Conservation (phyloP, 805 yeast species). For the Kuraishia molischiana region DNA sequence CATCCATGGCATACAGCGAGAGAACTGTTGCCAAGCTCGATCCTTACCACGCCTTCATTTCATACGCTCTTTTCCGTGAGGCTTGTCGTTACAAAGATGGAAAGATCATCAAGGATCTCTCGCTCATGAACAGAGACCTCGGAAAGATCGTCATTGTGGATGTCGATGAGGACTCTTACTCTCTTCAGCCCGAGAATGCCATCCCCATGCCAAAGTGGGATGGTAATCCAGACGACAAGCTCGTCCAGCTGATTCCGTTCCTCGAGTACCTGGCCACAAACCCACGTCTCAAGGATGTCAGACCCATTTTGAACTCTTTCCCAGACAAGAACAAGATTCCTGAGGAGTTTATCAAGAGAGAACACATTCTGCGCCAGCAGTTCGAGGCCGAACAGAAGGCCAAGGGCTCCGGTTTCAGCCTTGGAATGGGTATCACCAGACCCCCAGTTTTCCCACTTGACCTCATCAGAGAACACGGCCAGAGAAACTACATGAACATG, state of each 20-base stretch:
- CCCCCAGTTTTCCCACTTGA: slow-evolving; percentile 80
- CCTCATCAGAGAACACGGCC: slow-evolving; percentile 84
- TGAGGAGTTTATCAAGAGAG: slow-evolving; percentile 75
- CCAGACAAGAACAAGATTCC: slow-evolving; percentile 57
- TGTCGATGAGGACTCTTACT: slow-evolving; percentile 58
- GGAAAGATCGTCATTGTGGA: slow-evolving; percentile 75
- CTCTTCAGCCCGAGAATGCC: slow-evolving; percentile 92
- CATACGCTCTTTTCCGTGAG: slow-evolving; percentile 83
- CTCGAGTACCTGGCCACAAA: slow-evolving; percentile 92
- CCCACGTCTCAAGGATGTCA: slow-evolving; percentile 62
- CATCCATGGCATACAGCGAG: slow-evolving; percentile 79
- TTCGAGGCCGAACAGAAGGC: slow-evolving; percentile 46
- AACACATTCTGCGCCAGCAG: slow-evolving; percentile 59
- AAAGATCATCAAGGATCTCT: slow-evolving; percentile 78
- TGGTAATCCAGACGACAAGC: slow-evolving; percentile 73
- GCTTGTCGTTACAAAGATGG: slow-evolving; percentile 89
- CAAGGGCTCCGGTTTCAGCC: slow-evolving; percentile 43
- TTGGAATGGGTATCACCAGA: slow-evolving; percentile 53
- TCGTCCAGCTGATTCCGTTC: slow-evolving; percentile 80
- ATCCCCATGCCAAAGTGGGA: slow-evolving; percentile 78
- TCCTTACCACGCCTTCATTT: slow-evolving; percentile 83
- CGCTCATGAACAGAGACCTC: slow-evolving; percentile 84
- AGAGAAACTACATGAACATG: slow-evolving; percentile 76
- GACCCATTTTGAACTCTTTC: slow-evolving; percentile 76
- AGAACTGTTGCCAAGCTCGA: slow-evolving; percentile 81